These are phyloP conservation scores for Lenzites betulinus DNA, from an alignment of 768 basidiomycete species.

Conservation along the genomic window DNA sequence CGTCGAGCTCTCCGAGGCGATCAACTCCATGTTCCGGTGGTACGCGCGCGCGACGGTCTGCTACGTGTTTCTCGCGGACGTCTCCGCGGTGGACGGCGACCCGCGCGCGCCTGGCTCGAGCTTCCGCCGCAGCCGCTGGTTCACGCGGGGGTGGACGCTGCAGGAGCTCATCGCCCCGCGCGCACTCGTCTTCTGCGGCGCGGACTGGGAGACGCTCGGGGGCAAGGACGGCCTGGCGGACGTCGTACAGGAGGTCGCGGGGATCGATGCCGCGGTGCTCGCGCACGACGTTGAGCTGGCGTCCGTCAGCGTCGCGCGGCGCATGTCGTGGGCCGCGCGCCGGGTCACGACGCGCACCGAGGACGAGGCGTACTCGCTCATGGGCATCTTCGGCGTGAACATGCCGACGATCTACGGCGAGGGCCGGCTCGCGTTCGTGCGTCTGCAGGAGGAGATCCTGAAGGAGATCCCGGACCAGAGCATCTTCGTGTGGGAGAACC, in stretches of 20 bases:
- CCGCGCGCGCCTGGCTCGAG: background rate
- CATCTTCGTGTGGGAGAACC: too few relatives aligned
- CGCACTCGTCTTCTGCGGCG: background rate
- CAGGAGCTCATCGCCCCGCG: background rate
- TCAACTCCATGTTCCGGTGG: background rate
- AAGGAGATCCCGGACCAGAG: too few relatives aligned
- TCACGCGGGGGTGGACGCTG: background rate
- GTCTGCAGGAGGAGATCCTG: too few relatives aligned
- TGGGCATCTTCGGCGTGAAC: too few relatives aligned
- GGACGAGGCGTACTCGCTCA: too few relatives aligned
- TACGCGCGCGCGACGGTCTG: background rate
- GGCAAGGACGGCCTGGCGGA: background rate
- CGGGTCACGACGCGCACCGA: too few relatives aligned
- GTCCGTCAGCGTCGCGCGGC: background rate
- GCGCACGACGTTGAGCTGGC: background rate
- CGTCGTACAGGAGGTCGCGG: background rate
- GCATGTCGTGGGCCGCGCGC: background rate
- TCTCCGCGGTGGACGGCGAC: too few relatives aligned
- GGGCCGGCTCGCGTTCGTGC: too few relatives aligned
- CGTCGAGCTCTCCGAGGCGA: background rate
- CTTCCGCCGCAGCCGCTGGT: background rate
- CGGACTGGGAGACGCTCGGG: background rate
- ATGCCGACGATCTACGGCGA: too few relatives aligned
- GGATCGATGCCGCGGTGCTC: background rate
- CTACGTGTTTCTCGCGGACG: background rate